These are phyloP conservation scores for Meredithiella fracta DNA, from an alignment of 2,329 filamentous ascomycete genomes.

Conservation along the genomic window DNA sequence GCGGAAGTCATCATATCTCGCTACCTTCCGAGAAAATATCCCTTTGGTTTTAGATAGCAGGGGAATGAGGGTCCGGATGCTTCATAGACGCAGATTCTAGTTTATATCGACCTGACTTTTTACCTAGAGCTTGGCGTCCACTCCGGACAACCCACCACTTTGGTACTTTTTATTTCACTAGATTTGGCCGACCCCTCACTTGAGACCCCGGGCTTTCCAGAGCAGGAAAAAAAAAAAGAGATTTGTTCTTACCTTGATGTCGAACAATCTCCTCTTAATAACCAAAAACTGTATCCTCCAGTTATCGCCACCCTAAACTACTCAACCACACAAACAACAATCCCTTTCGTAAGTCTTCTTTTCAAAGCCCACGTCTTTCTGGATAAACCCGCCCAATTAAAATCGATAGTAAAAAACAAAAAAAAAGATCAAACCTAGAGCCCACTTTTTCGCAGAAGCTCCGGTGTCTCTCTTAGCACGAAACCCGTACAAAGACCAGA, in stretches of 20 bases:
- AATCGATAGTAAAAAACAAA: neutral
- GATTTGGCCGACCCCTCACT: neutral
- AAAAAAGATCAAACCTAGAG: neutral
- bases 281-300: constrained; percentile 7
- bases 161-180: neutral
- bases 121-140: neutral
- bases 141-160: neutral
- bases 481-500: constrained; percentile 15
- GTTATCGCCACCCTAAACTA: neutral
- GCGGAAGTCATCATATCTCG: too few species aligned
- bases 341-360: neutral
- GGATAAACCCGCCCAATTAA: too few species aligned
- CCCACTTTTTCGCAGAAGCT: neutral
- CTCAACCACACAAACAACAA: neutral
- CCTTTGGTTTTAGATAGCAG: too few species aligned
- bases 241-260: neutral
- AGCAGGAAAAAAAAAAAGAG: neutral
- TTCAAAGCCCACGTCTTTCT: neutral
- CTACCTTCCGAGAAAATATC: too few species aligned
- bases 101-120: neutral
- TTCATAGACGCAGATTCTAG: too few species aligned
- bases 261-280: neutral
- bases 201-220: neutral
- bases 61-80: too few species aligned
- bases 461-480: neutral